Evolutionary conservation across 202 grass and related monocot genomes (phyloP).

Genomic region (Elaeis oleifera): DNA sequence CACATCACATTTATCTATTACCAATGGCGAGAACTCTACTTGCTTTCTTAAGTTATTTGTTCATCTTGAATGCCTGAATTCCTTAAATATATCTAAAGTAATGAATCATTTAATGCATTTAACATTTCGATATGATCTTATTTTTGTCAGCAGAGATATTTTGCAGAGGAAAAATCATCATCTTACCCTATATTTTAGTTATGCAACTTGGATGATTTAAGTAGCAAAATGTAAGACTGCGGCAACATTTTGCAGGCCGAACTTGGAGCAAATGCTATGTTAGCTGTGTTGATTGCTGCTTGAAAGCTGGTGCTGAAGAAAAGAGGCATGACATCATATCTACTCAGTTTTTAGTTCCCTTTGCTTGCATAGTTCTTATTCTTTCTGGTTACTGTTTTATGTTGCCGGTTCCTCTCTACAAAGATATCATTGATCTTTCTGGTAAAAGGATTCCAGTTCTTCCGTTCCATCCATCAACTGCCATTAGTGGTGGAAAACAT

Average conservation of each 20-base stretch:
- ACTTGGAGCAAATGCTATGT: slow-evolving; percentile 75
- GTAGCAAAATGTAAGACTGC: slow-evolving; percentile 15
- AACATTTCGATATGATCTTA: too few relatives aligned
- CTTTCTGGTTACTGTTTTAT: slow-evolving; percentile 17
- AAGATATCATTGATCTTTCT: slow-evolving; percentile 90
- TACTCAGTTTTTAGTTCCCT: slow-evolving; percentile 4
- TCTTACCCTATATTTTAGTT: too few relatives aligned
- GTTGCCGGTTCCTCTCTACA: slow-evolving; percentile 72
- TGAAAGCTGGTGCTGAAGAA: slow-evolving; percentile 89
- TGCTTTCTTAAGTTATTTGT: too few relatives aligned
- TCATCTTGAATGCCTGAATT: too few relatives aligned
- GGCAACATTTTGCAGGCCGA: slow-evolving; percentile 41
- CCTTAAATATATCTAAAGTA: too few relatives aligned
- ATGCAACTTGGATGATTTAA: not conserved
- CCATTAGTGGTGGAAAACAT: slow-evolving; percentile 89
- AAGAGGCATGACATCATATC: slow-evolving; percentile 42
- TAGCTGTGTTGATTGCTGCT: slow-evolving; percentile 89
- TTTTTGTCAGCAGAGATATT: too few relatives aligned
- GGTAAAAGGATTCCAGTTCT: slow-evolving; percentile 66
- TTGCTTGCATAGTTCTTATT: not conserved
- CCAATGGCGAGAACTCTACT: too few relatives aligned
- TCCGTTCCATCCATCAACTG: slow-evolving; percentile 75
- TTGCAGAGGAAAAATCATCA: too few relatives aligned
- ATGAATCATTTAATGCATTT: too few relatives aligned
- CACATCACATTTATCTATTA: too few relatives aligned